A percentile compares a stretch with the other conserved stretches of the same genome.
Evolutionary conservation across 1,139 yeast genomes (phyloP).

Genomic region (Scheffersomyces titani): DNA sequence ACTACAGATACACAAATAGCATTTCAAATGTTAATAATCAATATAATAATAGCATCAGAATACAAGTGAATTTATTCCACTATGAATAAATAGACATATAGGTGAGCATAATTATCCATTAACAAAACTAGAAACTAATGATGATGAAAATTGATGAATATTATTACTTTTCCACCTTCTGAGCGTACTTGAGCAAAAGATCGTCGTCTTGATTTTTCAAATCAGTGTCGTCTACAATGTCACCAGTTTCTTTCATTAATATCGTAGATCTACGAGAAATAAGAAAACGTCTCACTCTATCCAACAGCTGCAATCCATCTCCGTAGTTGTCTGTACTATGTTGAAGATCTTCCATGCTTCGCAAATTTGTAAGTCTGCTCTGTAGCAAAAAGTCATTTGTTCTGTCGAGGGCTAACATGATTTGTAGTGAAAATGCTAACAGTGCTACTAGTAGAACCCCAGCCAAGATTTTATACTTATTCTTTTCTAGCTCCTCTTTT

Average conservation of each 20-base stretch:
- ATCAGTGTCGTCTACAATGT: conserved; percentile 13
- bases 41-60: too few species aligned
- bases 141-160: not conserved
- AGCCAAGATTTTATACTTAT: conserved; percentile 46
- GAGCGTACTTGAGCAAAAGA: conserved; percentile 36
- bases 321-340: conserved; percentile 56
- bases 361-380: conserved; percentile 40
- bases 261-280: conserved; percentile 53
- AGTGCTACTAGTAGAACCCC: conserved; percentile 44
- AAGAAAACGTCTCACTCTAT: conserved; percentile 58
- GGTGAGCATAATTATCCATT: too few species aligned
- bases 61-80: too few species aligned
- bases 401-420: conserved; percentile 43
- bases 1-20: not conserved
- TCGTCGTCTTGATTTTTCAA: conserved; percentile 25
- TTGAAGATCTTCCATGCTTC: conserved; percentile 47
- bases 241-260: conserved; percentile 21
- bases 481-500: conserved; percentile 43
- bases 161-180: conserved; percentile 5
- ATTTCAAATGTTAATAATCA: too few species aligned
- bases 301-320: conserved; percentile 48
- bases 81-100: not conserved
- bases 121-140: too few species aligned
- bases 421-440: conserved; percentile 44
- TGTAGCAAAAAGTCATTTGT: conserved; percentile 32